Percentiles rank a stretch among this genome's conserved stretches.
phyloP scores from a whole-genome alignment of 1,284 basidiomycete species.

The Coniferiporia weirii region DNA sequence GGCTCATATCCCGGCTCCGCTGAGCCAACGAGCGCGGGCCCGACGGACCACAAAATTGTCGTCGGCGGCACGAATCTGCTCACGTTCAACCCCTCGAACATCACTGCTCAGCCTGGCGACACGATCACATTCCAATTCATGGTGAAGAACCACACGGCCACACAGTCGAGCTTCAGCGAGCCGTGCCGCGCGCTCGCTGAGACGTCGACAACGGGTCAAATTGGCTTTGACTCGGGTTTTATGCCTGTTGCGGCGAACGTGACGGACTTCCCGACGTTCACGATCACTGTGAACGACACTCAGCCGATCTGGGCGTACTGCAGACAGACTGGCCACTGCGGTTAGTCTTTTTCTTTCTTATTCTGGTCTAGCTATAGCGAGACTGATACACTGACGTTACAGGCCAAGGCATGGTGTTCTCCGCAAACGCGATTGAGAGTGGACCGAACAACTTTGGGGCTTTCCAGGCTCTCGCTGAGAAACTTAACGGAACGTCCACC shows the following conservation, averaged over 20 bases:
- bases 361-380: not conserved
- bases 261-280: constrained; percentile 48
- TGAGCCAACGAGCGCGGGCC: constrained; percentile 8
- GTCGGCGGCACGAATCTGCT: constrained; percentile 22
- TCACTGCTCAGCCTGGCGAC: constrained; percentile 50
- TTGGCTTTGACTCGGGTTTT: constrained; percentile 60
- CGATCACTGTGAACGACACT: constrained; percentile 50
- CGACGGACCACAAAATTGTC: constrained; percentile 10
- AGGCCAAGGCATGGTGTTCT: constrained; percentile 57
- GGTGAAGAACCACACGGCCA: constrained; percentile 44
- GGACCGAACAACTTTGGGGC: constrained; percentile 53
- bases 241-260: constrained; percentile 43
- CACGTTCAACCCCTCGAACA: constrained; percentile 40
- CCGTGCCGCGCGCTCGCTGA: constrained; percentile 48
- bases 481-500: constrained; percentile 36
- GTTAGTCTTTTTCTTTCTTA: constrained; percentile 12
- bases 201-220: constrained; percentile 42
- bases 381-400: not conserved
- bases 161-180: constrained; percentile 50
- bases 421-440: constrained; percentile 50
- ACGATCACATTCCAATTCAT: constrained; percentile 57
- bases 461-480: constrained; percentile 44
- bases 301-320: constrained; percentile 43
- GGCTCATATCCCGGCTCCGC: constrained; percentile 19
- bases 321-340: constrained; percentile 46